Evolutionary conservation across 1,284 basidiomycete genomes (phyloP).

Genomic region (Prillingera fragicola): DNA sequence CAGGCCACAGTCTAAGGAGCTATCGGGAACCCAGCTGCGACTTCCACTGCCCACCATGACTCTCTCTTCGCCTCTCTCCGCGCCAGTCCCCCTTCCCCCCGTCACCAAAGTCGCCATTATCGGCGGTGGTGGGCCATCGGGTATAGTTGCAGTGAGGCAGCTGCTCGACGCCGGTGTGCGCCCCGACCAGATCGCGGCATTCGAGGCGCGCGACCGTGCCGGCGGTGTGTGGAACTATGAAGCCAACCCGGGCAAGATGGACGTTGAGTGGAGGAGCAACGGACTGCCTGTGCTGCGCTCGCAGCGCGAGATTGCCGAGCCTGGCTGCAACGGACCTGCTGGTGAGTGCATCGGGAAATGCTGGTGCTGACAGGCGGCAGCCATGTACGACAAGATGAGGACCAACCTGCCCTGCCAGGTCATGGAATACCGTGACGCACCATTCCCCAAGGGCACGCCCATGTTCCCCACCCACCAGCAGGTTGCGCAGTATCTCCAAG

Average conservation of each 20-base stretch:
- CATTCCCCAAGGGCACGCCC: slow-evolving; percentile 17
- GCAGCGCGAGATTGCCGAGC: slow-evolving; percentile 5
- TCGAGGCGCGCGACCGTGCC: slow-evolving; percentile 21
- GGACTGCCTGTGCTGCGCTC: slow-evolving; percentile 11
- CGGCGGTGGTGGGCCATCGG: slow-evolving; percentile 47
- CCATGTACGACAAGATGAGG: slow-evolving; percentile 16
- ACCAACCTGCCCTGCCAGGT: slow-evolving; percentile 40
- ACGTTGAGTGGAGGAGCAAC: slow-evolving; percentile 11
- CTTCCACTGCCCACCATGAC: background rate
- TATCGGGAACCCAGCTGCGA: background rate
- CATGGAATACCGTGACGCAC: slow-evolving; percentile 20
- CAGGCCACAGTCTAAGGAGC: background rate
- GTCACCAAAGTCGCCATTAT: slow-evolving; percentile 45
- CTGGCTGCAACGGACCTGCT: slow-evolving; percentile 13
- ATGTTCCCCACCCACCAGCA: slow-evolving; percentile 18
- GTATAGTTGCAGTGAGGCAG: slow-evolving; percentile 47
- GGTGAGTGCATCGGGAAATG: slow-evolving; percentile 8
- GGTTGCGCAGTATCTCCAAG: slow-evolving; percentile 17
- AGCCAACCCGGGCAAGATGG: slow-evolving; percentile 11
- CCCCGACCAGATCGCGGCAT: slow-evolving; percentile 23
- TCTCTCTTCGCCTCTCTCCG: slow-evolving; percentile 2
- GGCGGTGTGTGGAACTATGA: slow-evolving; percentile 29
- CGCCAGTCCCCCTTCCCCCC: slow-evolving; percentile 17
- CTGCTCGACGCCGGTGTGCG: slow-evolving; percentile 33
- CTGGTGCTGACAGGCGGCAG: slow-evolving; percentile 19